A percentile compares a stretch with the other conserved stretches of the same genome.
Evolutionary conservation across 306 rosid genomes (phyloP).

Genomic region (Vigna mungo): DNA sequence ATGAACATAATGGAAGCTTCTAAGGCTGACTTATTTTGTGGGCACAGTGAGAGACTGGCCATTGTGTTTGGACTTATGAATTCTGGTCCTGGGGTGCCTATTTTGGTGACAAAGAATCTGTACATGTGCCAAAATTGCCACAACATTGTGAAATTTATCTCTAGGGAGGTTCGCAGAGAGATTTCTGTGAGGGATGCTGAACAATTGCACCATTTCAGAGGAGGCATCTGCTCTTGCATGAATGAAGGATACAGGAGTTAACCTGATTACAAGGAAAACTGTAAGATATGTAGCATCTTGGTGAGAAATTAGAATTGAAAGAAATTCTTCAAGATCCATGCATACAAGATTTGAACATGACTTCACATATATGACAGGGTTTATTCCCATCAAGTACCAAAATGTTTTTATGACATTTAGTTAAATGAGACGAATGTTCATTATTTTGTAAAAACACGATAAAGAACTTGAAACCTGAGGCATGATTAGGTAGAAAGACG

Average conservation of each 20-base stretch:
- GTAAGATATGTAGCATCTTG: conserved; percentile 36
- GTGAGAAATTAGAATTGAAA: conserved; percentile 29
- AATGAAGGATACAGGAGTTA: conserved; percentile 68
- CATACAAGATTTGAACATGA: neutral
- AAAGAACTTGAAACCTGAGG: neutral
- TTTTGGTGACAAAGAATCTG: conserved; percentile 89
- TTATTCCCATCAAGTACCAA: neutral
- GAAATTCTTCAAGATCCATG: conserved; percentile 13
- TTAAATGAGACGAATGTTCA: neutral
- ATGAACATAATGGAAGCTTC: conserved; percentile 66
- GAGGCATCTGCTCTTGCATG: conserved; percentile 86
- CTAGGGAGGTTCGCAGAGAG: conserved; percentile 81
- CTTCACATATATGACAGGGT: neutral
- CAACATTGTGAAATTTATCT: conserved; percentile 68
- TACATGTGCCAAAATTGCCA: conserved; percentile 91
- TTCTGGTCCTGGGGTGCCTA: conserved; percentile 82
- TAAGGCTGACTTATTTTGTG: conserved; percentile 90
- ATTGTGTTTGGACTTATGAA: conserved; percentile 78
- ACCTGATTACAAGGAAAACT: conserved; percentile 39
- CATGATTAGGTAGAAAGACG: neutral
- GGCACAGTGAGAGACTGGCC: conserved; percentile 91
- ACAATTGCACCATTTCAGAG: conserved; percentile 87
- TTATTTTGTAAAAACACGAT: neutral
- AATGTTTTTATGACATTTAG: neutral
- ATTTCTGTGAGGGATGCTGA: conserved; percentile 83